Percentiles rank a stretch among this genome's conserved stretches.
phyloP scores from a whole-genome alignment of 2,329 filamentous ascomycete genomes.

The Fusarium bactridioides region DNA sequence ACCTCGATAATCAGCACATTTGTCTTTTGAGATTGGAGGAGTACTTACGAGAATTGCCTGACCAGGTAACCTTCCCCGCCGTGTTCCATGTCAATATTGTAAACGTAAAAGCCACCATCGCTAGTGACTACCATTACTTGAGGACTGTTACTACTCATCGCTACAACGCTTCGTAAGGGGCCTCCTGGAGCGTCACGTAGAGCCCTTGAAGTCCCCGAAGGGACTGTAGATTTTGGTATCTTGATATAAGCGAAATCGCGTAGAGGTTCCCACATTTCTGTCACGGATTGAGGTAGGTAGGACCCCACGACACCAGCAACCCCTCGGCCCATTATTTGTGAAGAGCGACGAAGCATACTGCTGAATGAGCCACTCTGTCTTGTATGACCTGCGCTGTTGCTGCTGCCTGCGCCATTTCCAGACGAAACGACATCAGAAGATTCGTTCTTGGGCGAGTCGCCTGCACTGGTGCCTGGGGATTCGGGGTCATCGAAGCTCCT shows the following conservation, averaged over 20 bases:
- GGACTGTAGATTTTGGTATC: slow-evolving; percentile 69
- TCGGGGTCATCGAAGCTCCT: slow-evolving; percentile 59
- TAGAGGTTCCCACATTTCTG: slow-evolving; percentile 96
- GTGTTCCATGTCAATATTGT: slow-evolving; percentile 92
- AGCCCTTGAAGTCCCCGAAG: slow-evolving; percentile 28
- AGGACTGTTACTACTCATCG: slow-evolving; percentile 92
- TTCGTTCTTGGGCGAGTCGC: slow-evolving; percentile 63
- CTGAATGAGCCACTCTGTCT: slow-evolving; percentile 80
- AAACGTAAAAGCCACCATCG: slow-evolving; percentile 94
- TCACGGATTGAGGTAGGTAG: slow-evolving; percentile 91
- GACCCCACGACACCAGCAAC: slow-evolving; percentile 90
- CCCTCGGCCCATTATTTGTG: slow-evolving; percentile 88
- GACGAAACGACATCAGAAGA: slow-evolving; percentile 49
- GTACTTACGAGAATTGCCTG: slow-evolving; percentile 88
- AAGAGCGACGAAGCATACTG: slow-evolving; percentile 91
- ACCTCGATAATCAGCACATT: not conserved
- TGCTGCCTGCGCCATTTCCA: slow-evolving; percentile 39
- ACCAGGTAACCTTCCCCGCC: slow-evolving; percentile 92
- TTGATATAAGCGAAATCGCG: slow-evolving; percentile 98
- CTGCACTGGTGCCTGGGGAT: slow-evolving; percentile 54
- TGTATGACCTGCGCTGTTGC: slow-evolving; percentile 46
- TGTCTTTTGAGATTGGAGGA: not conserved
- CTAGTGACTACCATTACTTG: slow-evolving; percentile 99
- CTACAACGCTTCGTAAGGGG: slow-evolving; percentile 88
- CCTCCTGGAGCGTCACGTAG: slow-evolving; percentile 48